phyloP scores from a whole-genome alignment of 2,329 filamentous ascomycete species.

The Fusarium aywerte region DNA sequence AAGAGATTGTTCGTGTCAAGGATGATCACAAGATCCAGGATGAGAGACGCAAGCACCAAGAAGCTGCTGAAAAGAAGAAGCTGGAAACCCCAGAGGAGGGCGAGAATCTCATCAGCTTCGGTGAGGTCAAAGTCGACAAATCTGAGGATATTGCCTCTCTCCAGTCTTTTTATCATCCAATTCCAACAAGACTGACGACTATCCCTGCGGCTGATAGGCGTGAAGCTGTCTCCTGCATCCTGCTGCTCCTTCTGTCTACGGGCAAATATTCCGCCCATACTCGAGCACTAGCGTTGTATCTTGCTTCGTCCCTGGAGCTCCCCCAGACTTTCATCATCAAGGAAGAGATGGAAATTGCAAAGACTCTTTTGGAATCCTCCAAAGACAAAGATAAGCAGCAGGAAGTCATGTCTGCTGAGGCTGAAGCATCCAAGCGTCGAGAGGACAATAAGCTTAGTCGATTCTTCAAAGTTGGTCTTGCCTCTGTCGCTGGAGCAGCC shows the following conservation, averaged over 20 bases:
- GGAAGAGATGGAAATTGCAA: constrained; percentile 80
- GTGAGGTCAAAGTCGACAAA: constrained; percentile 48
- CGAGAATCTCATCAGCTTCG: constrained; percentile 57
- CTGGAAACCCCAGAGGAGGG: constrained; percentile 51
- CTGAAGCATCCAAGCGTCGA: constrained; percentile 77
- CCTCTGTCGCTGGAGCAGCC: constrained; percentile 86
- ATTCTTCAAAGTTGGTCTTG: constrained; percentile 91
- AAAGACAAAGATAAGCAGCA: constrained; percentile 55
- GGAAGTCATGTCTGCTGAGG: constrained; percentile 74
- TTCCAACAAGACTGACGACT: constrained; percentile 64
- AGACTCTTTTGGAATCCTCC: constrained; percentile 75
- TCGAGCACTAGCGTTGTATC: constrained; percentile 72
- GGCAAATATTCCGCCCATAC: constrained; percentile 82
- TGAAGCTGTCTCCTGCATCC: constrained; percentile 74
- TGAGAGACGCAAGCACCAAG: constrained; percentile 59
- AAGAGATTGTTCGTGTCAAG: constrained; percentile 69
- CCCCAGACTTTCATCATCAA: constrained; percentile 69
- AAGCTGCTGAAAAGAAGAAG: constrained; percentile 54
- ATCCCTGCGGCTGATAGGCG: constrained; percentile 68
- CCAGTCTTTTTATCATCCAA: constrained; percentile 63
- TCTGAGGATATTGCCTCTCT: constrained; percentile 57
- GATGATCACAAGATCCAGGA: constrained; percentile 60
- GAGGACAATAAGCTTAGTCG: constrained; percentile 76
- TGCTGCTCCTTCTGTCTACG: constrained; percentile 76
- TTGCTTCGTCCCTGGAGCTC: constrained; percentile 74